Base-by-base conservation (phyloP, 176 grass and related monocot genomes). In the Hordeum marinum region DNA sequence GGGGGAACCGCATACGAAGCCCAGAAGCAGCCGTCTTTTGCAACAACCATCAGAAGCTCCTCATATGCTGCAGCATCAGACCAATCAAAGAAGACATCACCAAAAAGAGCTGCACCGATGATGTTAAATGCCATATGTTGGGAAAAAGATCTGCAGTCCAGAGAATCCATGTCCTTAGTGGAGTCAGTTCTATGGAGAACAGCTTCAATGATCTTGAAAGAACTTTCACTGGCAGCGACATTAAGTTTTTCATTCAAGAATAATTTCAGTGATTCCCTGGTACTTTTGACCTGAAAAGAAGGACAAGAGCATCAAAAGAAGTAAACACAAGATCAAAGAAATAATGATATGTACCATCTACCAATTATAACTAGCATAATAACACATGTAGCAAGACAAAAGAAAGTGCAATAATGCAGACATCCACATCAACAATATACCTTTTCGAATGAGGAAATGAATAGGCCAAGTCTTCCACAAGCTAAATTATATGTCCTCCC, bases 21-120 rank as follows among this genome's bases (percentile, higher is more conserved):
- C 97, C 97, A 99, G 68, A 92, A 96, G 82, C 92, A 94, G 68
- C 94, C 92, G 66, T 99, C 88, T 45, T 94, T 94, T 65, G 91
- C 89, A 41, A 99, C 83, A 71, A 76, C 80, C 90, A 87, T 94
- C 36, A 99, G 82, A 32, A 99, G 94, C 74, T 94, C 91, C 82
- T 99, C 93, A 61, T 94, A 99, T 24, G 78, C 58, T 72, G 72
- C 54, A 70, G 77, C 85, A 72, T 91, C 84, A 83, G 92, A 87
- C 97, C 97, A 99, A 91, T 90, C 48, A 39, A 94, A 85, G 46
- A 94, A 96, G 80, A 79, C 83, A 69, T 99, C 91, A 21, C 94
- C 97, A 77, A 99, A 92, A 77, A 99, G 75, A 54, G 88, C 83
- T 20, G 81, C 82, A 23, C 97, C 90, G 45, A 99, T 90, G 34